Conservation (phyloP, 768 basidiomycete species). For the Imleria badia region DNA sequence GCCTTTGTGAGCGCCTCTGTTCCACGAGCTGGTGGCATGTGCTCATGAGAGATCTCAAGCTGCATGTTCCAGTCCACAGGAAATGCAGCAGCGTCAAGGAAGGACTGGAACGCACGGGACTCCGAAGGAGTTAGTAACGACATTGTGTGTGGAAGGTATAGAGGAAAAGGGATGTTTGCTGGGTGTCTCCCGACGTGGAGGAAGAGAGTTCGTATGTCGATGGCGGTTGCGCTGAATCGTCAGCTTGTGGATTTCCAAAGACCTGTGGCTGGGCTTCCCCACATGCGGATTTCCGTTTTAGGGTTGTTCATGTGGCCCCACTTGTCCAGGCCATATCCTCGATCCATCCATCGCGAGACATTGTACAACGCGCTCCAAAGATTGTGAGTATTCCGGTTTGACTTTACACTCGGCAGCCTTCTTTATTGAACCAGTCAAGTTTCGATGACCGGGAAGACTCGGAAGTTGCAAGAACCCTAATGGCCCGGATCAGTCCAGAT, state of each 20-base stretch:
- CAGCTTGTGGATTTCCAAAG: slow-evolving; percentile 19
- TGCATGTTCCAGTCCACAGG: slow-evolving; percentile 50
- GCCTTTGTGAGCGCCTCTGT: slow-evolving; percentile 72
- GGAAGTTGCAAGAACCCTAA: not conserved
- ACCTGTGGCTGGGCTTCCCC: slow-evolving; percentile 32
- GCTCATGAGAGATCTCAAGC: slow-evolving; percentile 39
- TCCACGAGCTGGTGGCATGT: slow-evolving; percentile 51
- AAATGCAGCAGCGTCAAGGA: slow-evolving; percentile 50
- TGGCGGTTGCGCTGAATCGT: slow-evolving; percentile 16
- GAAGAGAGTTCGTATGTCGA: slow-evolving; percentile 1
- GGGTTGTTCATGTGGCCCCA: slow-evolving; percentile 18
- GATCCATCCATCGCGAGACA: not conserved
- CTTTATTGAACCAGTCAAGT: not conserved
- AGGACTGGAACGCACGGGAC: slow-evolving; percentile 66
- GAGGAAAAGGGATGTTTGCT: not conserved
- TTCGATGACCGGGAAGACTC: not conserved
- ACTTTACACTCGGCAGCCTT: not conserved
- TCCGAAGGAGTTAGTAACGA: slow-evolving; percentile 67
- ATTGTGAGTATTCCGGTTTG: not conserved
- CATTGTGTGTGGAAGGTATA: slow-evolving; percentile 35
- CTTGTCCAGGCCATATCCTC: too few species aligned
- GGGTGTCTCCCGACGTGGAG: not conserved
- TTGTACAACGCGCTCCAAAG: not conserved
- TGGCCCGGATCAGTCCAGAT: not conserved
- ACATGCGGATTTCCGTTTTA: slow-evolving; percentile 24